Conservation (phyloP, 306 rosid species). For the Trifolium subterraneum region DNA sequence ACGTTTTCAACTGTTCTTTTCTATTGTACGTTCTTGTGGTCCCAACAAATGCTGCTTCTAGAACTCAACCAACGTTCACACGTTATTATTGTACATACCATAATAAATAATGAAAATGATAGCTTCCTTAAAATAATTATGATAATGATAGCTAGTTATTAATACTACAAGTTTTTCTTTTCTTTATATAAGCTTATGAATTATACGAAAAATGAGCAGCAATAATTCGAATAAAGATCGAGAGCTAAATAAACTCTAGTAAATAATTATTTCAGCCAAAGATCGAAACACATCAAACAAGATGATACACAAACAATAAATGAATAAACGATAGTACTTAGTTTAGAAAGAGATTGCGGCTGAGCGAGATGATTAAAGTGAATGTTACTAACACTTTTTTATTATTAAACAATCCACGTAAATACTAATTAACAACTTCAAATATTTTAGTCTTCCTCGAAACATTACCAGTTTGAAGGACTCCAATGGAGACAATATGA, state of each 20-base stretch:
- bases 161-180: neutral
- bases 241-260: neutral
- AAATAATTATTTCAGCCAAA: neutral
- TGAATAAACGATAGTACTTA: no score
- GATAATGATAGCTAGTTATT: neutral
- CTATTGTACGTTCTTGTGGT: conserved; percentile 12
- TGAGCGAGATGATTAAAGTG: no score
- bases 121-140: neutral
- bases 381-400: no score
- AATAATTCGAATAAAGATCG: neutral
- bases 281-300: neutral
- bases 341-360: neutral
- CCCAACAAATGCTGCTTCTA: neutral
- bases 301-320: no score
- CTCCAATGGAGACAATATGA: no score
- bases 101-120: neutral
- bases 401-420: no score
- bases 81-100: neutral
- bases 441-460: no score
- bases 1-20: conserved; percentile 9
- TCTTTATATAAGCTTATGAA: neutral
- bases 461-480: no score
- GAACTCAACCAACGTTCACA: neutral
- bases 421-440: no score
- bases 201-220: neutral